These are phyloP conservation scores for Rhodomyrtus psidioides DNA, from an alignment of 441 rosid genomes.

Conservation along the genomic window DNA sequence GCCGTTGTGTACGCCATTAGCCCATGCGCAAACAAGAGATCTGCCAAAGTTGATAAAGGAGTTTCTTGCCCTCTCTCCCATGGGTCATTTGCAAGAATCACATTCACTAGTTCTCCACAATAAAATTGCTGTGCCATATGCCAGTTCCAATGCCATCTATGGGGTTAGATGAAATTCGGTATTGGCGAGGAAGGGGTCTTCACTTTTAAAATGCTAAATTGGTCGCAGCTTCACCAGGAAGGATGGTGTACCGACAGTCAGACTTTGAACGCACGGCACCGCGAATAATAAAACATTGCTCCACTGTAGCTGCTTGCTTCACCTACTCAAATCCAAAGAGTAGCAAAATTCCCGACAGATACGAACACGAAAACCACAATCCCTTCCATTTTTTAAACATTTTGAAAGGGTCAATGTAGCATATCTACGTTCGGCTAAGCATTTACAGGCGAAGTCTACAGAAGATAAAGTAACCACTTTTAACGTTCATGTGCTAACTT, in stretches of 20 bases:
- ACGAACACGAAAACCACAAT: background rate
- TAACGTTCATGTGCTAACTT: background rate
- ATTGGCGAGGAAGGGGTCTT: background rate
- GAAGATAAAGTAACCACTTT: background rate
- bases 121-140: background rate
- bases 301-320: background rate
- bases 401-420: background rate
- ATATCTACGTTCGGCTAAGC: constrained; percentile 6
- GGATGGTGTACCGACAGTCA: background rate
- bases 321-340: background rate
- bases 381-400: constrained; percentile 7
- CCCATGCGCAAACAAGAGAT: background rate
- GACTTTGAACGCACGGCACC: background rate
- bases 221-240: background rate
- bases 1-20: background rate
- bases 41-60: background rate
- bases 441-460: constrained; percentile 18
- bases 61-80: background rate
- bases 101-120: background rate
- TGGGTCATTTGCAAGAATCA: background rate
- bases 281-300: background rate
- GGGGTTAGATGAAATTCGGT: background rate
- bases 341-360: background rate
- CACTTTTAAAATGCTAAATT: background rate
- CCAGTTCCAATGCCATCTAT: background rate